phyloP scores from a whole-genome alignment of 306 rosid species.

The Cicer bijugum region DNA sequence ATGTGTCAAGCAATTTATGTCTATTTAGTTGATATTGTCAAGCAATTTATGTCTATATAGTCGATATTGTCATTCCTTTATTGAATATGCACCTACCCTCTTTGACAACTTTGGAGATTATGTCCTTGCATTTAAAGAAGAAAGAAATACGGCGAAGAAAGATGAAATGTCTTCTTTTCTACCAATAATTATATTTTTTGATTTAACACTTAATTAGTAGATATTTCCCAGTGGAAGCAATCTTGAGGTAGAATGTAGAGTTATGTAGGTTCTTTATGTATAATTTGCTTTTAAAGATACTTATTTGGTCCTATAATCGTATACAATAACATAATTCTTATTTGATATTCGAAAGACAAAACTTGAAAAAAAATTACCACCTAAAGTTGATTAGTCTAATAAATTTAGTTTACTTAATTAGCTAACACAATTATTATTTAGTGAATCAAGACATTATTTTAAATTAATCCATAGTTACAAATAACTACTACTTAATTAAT shows the following conservation, averaged over 20 bases:
- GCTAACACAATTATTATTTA: too few relatives aligned
- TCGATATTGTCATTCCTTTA: conserved; percentile 14
- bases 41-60: background rate
- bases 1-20: background rate
- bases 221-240: conserved; percentile 79
- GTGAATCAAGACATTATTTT: too few relatives aligned
- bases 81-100: conserved; percentile 60
- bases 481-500: too few relatives aligned
- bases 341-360: too few relatives aligned
- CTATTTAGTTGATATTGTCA: background rate
- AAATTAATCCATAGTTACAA: too few relatives aligned
- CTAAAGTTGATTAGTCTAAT: too few relatives aligned
- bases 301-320: background rate
- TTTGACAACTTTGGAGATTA: conserved; percentile 83
- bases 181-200: conserved; percentile 82
- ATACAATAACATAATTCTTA: too few relatives aligned
- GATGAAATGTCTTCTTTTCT: conserved; percentile 74
- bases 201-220: conserved; percentile 73
- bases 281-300: background rate
- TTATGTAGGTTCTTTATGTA: conserved; percentile 3
- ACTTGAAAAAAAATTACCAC: too few relatives aligned
- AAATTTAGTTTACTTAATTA: too few relatives aligned
- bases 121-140: conserved; percentile 62
- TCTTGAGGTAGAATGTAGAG: conserved; percentile 60
- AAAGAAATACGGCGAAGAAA: conserved; percentile 84